Base-by-base conservation (phyloP, 176 grass and related monocot genomes). In the Musa troglodytarum region DNA sequence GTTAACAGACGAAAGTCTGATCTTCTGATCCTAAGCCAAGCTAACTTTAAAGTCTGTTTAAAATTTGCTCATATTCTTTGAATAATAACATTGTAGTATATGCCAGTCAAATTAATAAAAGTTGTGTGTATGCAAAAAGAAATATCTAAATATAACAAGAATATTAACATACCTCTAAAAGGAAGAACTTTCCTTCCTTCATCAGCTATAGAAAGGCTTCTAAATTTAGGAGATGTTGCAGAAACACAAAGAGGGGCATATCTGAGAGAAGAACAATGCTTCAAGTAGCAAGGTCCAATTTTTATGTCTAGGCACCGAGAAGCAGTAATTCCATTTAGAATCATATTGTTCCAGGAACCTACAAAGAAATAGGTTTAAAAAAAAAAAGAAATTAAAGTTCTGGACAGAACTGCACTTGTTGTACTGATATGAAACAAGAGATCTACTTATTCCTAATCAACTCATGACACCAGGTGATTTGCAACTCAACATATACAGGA, bases 91-190 rank as follows among this genome's bases (percentile, higher is more conserved):
- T 69, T 69, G 17, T 69, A 69, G 7, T 50, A 49, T 66, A 66
- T 26, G 10, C 21, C 29, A 34, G 29, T 34, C 29, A 34, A 34
- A 34, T 34, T 34, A 3, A 34, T 34, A 34, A 34, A 34, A 34
- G 34, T 34, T 5, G 3, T 3, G 65, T 13, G 28, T 29, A 67
- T 16, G 26, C 34, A 1, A 67, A 67, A 21, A 29, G 8, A 70
- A 19, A 51, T 34, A 19, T 70, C 19, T 69, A 22, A 70, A 70
- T 49, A 70, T 1, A 16, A 70, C 14, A 17, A 34, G 29, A 34
- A 50, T 70, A 49, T 25, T 50, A 70, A 49, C 9, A 70, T 70
- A 70, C 68, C 68, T 51, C 43, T 70, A 20, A n/a, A 49, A 70
- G 68, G 15, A 50, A 49, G 68, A 50, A 70, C 3, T 4, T 10